phyloP scores from a whole-genome alignment of 495 filamentous ascomycete genomes.

The Friedmanniomyces simplex region DNA sequence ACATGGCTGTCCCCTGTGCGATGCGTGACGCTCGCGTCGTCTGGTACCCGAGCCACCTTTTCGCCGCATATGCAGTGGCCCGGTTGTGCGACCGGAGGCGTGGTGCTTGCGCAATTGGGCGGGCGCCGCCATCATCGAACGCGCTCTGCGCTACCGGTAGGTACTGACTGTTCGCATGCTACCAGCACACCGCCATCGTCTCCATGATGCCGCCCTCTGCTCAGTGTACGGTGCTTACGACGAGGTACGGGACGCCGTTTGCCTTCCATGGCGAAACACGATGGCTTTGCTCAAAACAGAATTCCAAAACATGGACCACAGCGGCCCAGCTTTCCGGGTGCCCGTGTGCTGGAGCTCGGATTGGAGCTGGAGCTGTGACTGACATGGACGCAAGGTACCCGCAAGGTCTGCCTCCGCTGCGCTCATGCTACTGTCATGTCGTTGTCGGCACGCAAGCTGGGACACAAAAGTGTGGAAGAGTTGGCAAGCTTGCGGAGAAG shows the following conservation, averaged over 20 bases:
- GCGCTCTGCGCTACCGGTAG: background rate
- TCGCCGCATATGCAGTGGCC: conserved; percentile 11
- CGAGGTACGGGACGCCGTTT: background rate
- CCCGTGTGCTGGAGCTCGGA: background rate
- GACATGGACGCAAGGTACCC: background rate
- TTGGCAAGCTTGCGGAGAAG: no score
- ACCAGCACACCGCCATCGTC: background rate
- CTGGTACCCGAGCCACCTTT: background rate
- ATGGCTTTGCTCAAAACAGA: background rate
- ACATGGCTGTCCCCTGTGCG: background rate
- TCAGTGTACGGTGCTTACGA: background rate
- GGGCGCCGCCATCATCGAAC: background rate
- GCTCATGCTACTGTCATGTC: background rate
- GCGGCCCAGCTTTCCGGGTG: background rate
- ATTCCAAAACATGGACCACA: background rate
- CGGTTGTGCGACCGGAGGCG: conserved; percentile 2
- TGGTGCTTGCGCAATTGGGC: background rate
- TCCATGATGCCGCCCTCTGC: background rate
- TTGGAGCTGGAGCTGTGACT: background rate
- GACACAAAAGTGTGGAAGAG: no score
- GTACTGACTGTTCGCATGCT: background rate
- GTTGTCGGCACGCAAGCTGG: no score
- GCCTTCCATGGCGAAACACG: background rate
- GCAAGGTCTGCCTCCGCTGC: background rate
- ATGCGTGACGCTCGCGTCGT: conserved; percentile 3